Evolutionary conservation across 345 rosid genomes (phyloP), one percentile per base, ranked within the genome.

Genomic region (Microthlaspi erraticum): DNA sequence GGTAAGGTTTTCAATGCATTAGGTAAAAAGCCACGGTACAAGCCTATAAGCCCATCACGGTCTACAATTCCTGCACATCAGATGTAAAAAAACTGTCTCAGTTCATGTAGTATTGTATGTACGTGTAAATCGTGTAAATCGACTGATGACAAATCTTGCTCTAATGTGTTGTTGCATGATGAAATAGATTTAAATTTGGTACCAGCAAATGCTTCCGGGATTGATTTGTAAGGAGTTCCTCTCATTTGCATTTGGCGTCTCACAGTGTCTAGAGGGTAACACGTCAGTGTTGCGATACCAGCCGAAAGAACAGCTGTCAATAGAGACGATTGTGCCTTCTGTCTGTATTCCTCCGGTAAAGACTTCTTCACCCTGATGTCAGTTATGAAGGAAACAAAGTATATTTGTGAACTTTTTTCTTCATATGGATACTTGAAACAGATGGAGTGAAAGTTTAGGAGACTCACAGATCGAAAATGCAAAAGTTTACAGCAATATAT

Each of bases 241-340:
- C 66, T 89, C 92, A 94, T 83, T 82, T 94, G 99, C 99, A 94
- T 94, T 79, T 94, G 99, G 65, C 99, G 81, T 82, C 99, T 86
- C 67, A 94, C 80, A 5, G 99, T 92, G 83, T 94, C 99, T 60
- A 92, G 81, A 38, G 99, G 98, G 82, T 92, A 94, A 75, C 99
- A 94, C 29, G 97, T 88, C 49, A 92, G 78, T 36, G 98, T 92
- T 69, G 99, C 98, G 71, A 87, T 75, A 63, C 86, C 77, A 51
- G 99, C 93, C 1, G 99, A 94, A 33, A 83, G 81, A 64, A 88
- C 87, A 64, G 96, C 99, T 45, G 96, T 91, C 7, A 94, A 16
- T 26, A 94, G 83, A 64, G 97, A 91, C 63, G 92, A 79, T 61
- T 84, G 91, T 62, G 98, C 82, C 79, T 83, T 91, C 70, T 91